Evolutionary conservation across 805 yeast genomes (phyloP).

Genomic region (Lipomyces orientalis): DNA sequence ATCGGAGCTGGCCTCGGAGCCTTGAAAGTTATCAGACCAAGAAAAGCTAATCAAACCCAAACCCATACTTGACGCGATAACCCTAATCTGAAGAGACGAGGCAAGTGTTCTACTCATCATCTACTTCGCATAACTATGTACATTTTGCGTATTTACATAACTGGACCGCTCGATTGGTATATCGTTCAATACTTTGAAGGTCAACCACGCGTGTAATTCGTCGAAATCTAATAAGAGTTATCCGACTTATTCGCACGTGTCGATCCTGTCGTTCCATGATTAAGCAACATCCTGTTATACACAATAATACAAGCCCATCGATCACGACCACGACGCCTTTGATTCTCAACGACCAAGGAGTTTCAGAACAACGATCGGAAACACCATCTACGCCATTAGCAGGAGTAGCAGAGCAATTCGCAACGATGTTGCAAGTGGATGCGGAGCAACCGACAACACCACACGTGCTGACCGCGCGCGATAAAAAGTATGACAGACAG

Average conservation of each 20-base stretch:
- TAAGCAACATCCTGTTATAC: background rate
- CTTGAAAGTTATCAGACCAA: background rate
- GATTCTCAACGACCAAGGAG: background rate
- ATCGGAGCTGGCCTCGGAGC: background rate
- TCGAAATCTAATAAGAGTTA: background rate
- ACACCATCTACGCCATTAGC: background rate
- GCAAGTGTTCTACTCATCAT: background rate
- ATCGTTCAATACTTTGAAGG: background rate
- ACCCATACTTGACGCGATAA: background rate
- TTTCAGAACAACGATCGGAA: background rate
- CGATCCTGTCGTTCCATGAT: background rate
- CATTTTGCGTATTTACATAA: too few species aligned
- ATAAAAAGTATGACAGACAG: constrained; percentile 56
- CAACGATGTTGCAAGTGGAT: background rate
- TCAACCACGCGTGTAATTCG: background rate
- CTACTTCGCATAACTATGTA: too few species aligned
- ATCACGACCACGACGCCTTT: background rate
- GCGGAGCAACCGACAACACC: background rate
- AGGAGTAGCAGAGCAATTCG: background rate
- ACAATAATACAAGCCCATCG: background rate
- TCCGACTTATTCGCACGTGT: background rate
- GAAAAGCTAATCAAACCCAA: background rate
- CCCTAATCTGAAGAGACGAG: background rate
- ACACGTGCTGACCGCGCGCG: constrained; percentile 21
- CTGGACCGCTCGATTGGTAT: too few species aligned